phyloP scores from a whole-genome alignment of 768 basidiomycete genomes.

The Kwoniella sp. region DNA sequence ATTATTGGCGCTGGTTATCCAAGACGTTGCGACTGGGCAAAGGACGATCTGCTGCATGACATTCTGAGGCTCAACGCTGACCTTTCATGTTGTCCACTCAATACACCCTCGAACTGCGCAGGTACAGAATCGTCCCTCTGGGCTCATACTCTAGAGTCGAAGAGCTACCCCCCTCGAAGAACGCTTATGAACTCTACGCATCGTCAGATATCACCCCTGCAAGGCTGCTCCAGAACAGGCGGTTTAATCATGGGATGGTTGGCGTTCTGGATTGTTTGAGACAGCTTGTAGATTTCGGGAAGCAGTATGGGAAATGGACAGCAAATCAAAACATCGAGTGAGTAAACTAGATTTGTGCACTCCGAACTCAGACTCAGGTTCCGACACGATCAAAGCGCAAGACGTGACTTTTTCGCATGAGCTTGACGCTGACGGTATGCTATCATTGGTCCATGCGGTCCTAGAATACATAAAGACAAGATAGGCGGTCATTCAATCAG shows the following conservation, averaged over 20 bases:
- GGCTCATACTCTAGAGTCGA: conserved; percentile 94
- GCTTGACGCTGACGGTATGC: no score
- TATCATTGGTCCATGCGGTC: no score
- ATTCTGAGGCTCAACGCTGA: no score
- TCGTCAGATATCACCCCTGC: conserved; percentile 89
- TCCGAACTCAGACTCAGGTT: no score
- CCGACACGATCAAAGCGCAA: no score
- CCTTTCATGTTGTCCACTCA: not conserved
- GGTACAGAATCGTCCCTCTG: conserved; percentile 88
- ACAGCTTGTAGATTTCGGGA: conserved; percentile 84
- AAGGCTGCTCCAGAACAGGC: conserved; percentile 85
- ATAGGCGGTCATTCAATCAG: conserved; percentile 95
- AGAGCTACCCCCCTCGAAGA: conserved; percentile 57
- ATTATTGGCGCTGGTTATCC: no score
- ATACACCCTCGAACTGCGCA: conserved; percentile 49
- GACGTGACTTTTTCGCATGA: no score
- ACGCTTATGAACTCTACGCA: conserved; percentile 86
- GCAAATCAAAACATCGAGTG: conserved; percentile 81
- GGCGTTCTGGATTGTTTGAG: conserved; percentile 92
- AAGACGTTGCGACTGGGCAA: no score
- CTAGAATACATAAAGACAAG: conserved; percentile 85
- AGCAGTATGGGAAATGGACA: conserved; percentile 73
- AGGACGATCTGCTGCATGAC: no score
- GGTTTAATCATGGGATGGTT: conserved; percentile 95
- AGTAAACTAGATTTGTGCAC: no score